Percentiles rank a stretch among this genome's conserved stretches.
Evolutionary conservation across 2,329 filamentous ascomycete species (phyloP).

Genomic region (Mariannaea sp.): DNA sequence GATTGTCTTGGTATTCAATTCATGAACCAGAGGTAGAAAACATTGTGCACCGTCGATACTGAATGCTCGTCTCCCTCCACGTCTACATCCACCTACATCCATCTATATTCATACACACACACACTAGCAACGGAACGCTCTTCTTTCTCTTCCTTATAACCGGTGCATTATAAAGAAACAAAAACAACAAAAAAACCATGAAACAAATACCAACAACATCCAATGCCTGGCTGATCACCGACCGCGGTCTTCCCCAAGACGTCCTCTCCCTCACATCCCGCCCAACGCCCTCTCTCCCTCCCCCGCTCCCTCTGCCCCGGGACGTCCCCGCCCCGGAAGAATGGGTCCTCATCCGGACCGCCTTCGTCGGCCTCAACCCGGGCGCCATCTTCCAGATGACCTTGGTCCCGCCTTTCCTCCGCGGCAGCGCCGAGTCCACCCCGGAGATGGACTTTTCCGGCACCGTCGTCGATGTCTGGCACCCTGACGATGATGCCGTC

Average conservation of each 20-base stretch:
- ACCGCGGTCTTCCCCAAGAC: constrained; percentile 35
- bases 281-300: constrained; percentile 34
- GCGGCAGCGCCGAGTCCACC: constrained; percentile 41
- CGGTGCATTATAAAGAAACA: too few species aligned
- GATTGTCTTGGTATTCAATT: too few species aligned
- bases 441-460: constrained; percentile 48
- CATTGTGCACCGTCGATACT: too few species aligned
- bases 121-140: too few species aligned
- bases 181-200: too few species aligned
- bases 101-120: too few species aligned
- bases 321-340: constrained; percentile 37
- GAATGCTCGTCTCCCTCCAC: too few species aligned
- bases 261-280: constrained; percentile 35
- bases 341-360: constrained; percentile 48
- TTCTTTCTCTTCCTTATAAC: too few species aligned
- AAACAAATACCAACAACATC: too few species aligned
- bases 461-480: constrained; percentile 44
- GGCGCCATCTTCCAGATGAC: constrained; percentile 49
- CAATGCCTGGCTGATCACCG: constrained; percentile 40
- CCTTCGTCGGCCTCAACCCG: constrained; percentile 52
- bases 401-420: constrained; percentile 46
- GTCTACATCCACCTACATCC: too few species aligned
- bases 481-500: constrained; percentile 28
- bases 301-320: constrained; percentile 36
- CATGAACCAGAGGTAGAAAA: too few species aligned